These are phyloP conservation scores for Torulaspora maleeae DNA, from an alignment of 805 yeast species.

Conservation along the genomic window DNA sequence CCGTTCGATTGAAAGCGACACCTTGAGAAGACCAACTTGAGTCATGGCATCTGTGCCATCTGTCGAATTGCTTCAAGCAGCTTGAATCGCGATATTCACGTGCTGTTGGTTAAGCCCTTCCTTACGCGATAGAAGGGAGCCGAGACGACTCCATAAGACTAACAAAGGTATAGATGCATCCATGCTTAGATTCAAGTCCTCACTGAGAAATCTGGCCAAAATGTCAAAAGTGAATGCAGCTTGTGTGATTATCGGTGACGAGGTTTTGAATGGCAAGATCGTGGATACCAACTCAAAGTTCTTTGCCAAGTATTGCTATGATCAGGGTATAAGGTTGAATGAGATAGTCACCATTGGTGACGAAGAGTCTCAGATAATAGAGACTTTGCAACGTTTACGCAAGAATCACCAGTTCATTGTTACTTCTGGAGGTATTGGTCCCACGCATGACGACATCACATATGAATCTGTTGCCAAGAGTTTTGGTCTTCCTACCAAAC, in stretches of 20 bases:
- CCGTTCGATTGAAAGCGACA: too few relatives aligned
- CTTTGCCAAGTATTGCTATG: conserved; percentile 69
- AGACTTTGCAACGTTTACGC: conserved; percentile 43
- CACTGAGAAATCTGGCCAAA: not conserved
- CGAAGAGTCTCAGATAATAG: conserved; percentile 58
- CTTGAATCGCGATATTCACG: not conserved
- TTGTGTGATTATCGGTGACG: conserved; percentile 67
- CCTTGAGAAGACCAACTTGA: too few relatives aligned
- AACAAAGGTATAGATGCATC: not conserved
- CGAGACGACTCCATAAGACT: not conserved
- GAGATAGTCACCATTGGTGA: conserved; percentile 75
- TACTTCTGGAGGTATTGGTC: conserved; percentile 68
- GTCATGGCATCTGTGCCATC: not conserved
- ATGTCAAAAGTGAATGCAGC: conserved; percentile 34
- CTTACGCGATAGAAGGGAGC: not conserved
- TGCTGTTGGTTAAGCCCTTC: not conserved
- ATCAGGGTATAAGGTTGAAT: conserved; percentile 59
- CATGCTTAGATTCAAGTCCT: conserved; percentile 4
- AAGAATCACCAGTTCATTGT: conserved; percentile 60
- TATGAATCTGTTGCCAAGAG: conserved; percentile 70
- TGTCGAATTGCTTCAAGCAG: not conserved
- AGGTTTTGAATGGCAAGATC: conserved; percentile 81
- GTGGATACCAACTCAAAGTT: conserved; percentile 69
- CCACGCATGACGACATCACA: conserved; percentile 88
- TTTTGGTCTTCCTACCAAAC: conserved; percentile 44